Conservation (phyloP, 345 rosid species). For the Pelargonium nanum region DNA sequence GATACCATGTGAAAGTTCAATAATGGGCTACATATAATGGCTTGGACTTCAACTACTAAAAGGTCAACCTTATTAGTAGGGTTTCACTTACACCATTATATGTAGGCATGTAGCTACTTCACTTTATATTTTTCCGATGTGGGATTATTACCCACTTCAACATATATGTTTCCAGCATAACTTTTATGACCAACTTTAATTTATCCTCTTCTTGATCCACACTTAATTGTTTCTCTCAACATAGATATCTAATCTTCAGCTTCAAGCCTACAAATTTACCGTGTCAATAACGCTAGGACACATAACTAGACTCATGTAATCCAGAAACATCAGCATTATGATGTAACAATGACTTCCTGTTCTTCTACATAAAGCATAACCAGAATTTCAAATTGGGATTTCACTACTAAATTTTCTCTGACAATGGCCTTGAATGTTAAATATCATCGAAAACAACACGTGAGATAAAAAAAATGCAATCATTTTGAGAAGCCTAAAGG, state of each 20-base stretch:
- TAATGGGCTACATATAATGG: too few relatives aligned
- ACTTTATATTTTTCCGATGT: too few relatives aligned
- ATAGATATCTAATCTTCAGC: background rate
- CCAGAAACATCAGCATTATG: background rate
- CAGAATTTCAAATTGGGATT: background rate
- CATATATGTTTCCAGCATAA: background rate
- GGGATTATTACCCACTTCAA: too few relatives aligned
- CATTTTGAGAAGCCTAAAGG: slow-evolving; percentile 5
- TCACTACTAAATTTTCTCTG: background rate
- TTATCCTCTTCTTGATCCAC: background rate
- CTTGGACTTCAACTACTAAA: too few relatives aligned
- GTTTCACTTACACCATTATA: too few relatives aligned
- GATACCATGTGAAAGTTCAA: too few relatives aligned
- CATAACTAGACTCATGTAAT: background rate
- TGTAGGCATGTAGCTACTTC: too few relatives aligned
- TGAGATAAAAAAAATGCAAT: background rate
- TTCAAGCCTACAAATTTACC: background rate
- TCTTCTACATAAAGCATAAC: background rate
- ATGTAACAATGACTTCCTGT: background rate
- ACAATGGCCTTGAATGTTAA: background rate
- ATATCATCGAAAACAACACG: background rate
- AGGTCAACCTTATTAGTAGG: too few relatives aligned
- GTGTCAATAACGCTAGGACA: background rate
- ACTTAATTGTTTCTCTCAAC: background rate
- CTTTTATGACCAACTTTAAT: background rate